phyloP scores from a whole-genome alignment of 202 grass and related monocot genomes.

The Zizania palustris region DNA sequence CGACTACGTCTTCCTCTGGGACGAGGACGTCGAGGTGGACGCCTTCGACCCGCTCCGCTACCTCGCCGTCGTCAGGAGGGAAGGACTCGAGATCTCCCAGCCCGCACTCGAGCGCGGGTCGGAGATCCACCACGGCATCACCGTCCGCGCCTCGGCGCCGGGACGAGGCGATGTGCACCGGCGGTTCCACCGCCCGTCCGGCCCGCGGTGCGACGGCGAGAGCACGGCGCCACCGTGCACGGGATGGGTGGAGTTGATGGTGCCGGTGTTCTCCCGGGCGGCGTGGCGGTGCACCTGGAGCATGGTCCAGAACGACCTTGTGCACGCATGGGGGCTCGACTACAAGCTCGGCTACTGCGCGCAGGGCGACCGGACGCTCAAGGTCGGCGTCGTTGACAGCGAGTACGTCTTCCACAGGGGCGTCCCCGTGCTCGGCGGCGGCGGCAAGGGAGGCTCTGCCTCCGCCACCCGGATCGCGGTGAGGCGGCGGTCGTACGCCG shows the following conservation, averaged over 20 bases:
- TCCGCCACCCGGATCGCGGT: neutral
- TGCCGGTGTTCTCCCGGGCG: conserved; percentile 55
- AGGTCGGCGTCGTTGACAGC: conserved; percentile 51
- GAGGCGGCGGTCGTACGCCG: conserved; percentile 41
- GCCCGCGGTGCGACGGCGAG: conserved; percentile 36
- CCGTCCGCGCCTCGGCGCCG: conserved; percentile 11
- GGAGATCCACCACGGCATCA: conserved; percentile 62
- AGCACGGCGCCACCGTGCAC: conserved; percentile 34
- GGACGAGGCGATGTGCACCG: conserved; percentile 38
- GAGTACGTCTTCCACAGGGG: conserved; percentile 53
- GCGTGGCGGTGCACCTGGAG: conserved; percentile 59
- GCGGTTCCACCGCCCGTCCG: neutral
- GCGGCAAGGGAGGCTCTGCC: too few species aligned
- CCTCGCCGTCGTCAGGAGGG: conserved; percentile 45
- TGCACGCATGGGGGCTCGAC: conserved; percentile 62
- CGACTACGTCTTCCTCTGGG: conserved; percentile 70
- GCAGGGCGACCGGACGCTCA: conserved; percentile 41
- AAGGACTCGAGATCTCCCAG: conserved; percentile 63
- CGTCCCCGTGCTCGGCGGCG: conserved; percentile 43
- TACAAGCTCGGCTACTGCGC: conserved; percentile 63
- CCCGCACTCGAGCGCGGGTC: conserved; percentile 58
- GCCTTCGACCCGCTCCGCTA: conserved; percentile 57
- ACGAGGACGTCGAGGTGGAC: conserved; percentile 62
- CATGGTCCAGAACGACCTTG: conserved; percentile 69
- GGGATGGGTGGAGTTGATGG: conserved; percentile 60